Base-by-base conservation (phyloP, 805 yeast species). In the Ogataea naganishii region DNA sequence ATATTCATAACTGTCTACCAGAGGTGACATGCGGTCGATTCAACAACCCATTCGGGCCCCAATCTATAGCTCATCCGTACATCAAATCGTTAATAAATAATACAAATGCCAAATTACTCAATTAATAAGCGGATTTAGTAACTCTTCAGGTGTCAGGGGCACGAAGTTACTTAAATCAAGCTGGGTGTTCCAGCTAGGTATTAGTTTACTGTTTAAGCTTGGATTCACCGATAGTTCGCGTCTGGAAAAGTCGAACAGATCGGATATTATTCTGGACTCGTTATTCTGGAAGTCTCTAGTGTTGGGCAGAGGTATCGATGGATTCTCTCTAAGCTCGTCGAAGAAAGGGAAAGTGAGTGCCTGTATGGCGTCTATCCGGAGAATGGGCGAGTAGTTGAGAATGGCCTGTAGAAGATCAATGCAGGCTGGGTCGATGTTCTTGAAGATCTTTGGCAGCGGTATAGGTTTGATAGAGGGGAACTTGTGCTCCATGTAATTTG, bases 401-500 rank as follows among this genome's bases (percentile, higher is more conserved):
- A 78, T 64, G 38, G 62, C 56, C 21, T 66, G 63, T 38, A 81
- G 57, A 39, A 81, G 65, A 30, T 65, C 67, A 15, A 79, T 67
- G 37, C 73, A 65, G 60, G 73, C 66, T 35, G 53, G 34, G 38
- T 72, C 61, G 47, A 66, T 58, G 43, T 67, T 66, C 49, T 76
- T 75, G 56, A 80, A 80, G 14, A 80, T 77, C 43, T 74, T 77
- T 21, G 60, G 51, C 36, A 81, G 58, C 24, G 89, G 89, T 23
- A 81, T 80, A 33, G 89, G 82, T 52, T 79, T 79, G 42, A 81
- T 81, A 37, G 54, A 69, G 4, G 98, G 97, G 66, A 89, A 89
- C 51, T 84, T 85, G 60, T 89, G 96, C 55, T 92, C 97, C 80
- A 85, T 83, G 60, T 89, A 92, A 56, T 85, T 88, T 30, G 96